These are phyloP conservation scores for Penicillium angulare DNA, from an alignment of 495 filamentous ascomycete species.

Conservation along the genomic window DNA sequence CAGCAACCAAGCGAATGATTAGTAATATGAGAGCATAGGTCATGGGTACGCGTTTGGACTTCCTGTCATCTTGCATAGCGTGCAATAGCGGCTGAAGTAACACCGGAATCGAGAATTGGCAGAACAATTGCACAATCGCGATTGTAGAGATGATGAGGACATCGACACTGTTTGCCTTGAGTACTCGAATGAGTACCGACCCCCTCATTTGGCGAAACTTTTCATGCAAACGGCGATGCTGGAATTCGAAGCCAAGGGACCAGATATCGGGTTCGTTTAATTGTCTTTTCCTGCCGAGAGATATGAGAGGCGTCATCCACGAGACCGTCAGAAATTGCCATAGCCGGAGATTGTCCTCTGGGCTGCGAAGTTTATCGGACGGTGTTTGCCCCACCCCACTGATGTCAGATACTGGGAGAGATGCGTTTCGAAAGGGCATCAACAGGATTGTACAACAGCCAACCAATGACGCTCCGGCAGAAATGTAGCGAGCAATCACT, in stretches of 20 bases:
- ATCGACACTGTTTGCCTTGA: slow-evolving; percentile 74
- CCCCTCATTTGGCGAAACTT: slow-evolving; percentile 71
- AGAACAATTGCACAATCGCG: slow-evolving; percentile 58
- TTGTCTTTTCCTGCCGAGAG: slow-evolving; percentile 56
- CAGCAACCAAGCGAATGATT: slow-evolving; percentile 54
- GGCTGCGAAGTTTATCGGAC: slow-evolving; percentile 62
- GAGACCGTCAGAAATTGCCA: slow-evolving; percentile 84
- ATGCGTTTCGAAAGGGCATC: slow-evolving; percentile 71
- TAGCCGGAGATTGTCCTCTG: slow-evolving; percentile 75
- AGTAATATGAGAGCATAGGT: slow-evolving; percentile 66
- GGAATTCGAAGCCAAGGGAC: slow-evolving; percentile 71
- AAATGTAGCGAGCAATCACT: slow-evolving; percentile 38
- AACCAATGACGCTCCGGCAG: slow-evolving; percentile 39
- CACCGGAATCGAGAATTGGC: slow-evolving; percentile 61
- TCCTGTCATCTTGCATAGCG: slow-evolving; percentile 56
- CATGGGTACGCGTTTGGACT: slow-evolving; percentile 54
- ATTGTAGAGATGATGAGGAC: slow-evolving; percentile 63
- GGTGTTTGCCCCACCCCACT: slow-evolving; percentile 56
- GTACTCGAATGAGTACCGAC: slow-evolving; percentile 63
- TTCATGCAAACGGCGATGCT: slow-evolving; percentile 67
- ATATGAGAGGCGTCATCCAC: slow-evolving; percentile 76
- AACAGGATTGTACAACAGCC: slow-evolving; percentile 54
- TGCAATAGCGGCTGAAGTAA: slow-evolving; percentile 69
- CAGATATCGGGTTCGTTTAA: slow-evolving; percentile 78
- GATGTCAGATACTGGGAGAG: slow-evolving; percentile 58